These are phyloP conservation scores for Helotiales sp. DNA, from an alignment of 2,329 filamentous ascomycete genomes.

Conservation along the genomic window DNA sequence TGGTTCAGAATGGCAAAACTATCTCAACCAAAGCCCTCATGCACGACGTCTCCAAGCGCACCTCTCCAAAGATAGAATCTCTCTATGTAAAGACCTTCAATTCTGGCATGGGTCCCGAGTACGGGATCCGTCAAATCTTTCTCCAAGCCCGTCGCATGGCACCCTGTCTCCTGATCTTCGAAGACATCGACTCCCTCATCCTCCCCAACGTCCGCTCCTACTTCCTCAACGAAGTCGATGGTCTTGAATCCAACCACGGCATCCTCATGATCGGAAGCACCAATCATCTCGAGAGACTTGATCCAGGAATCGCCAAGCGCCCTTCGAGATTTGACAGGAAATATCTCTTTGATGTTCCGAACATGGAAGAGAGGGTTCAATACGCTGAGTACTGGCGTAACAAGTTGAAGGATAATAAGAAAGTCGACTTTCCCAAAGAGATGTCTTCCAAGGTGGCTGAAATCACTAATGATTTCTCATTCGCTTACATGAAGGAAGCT, in stretches of 20 bases:
- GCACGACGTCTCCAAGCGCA: constrained; percentile 57
- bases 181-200: constrained; percentile 70
- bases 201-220: constrained; percentile 61
- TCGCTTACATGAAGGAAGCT: constrained; percentile 69
- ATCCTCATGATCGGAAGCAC: constrained; percentile 70
- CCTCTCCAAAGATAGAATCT: constrained; percentile 52
- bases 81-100: constrained; percentile 59
- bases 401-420: constrained; percentile 55
- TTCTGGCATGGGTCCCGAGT: constrained; percentile 56
- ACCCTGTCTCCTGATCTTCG: constrained; percentile 70
- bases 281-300: constrained; percentile 64
- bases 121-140: constrained; percentile 52
- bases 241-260: constrained; percentile 67
- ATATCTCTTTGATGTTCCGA: constrained; percentile 62
- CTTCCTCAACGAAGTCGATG: constrained; percentile 74
- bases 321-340: constrained; percentile 68
- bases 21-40: constrained; percentile 71
- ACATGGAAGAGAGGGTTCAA: constrained; percentile 51
- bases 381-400: constrained; percentile 65
- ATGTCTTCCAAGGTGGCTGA: constrained; percentile 59
- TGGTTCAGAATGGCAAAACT: constrained; percentile 60
- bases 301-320: constrained; percentile 66
- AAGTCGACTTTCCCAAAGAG: constrained; percentile 59
- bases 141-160: constrained; percentile 59
- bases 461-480: constrained; percentile 65